Conservation (phyloP, 164 flowering plant genomes). For the Liriodendron chinense region DNA sequence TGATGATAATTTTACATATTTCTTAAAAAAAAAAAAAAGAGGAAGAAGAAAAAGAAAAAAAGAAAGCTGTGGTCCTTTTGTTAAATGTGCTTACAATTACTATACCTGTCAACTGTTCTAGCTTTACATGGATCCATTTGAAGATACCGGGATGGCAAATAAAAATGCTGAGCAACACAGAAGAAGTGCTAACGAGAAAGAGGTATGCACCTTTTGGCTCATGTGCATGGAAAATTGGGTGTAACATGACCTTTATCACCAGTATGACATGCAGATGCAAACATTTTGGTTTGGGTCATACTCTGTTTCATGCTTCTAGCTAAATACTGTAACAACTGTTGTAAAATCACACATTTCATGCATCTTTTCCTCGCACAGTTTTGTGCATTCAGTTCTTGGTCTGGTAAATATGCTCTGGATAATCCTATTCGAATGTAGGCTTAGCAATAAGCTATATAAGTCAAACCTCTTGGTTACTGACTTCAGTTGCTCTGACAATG, state of each 20-base stretch:
- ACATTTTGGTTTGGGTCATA: background rate
- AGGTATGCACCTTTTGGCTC: slow-evolving; percentile 38
- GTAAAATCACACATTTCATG: no score
- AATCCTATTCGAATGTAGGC: background rate
- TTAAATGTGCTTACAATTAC: background rate
- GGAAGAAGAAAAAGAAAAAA: background rate
- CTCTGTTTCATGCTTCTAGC: background rate
- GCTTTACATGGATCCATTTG: slow-evolving; percentile 89
- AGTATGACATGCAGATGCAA: background rate
- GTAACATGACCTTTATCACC: background rate
- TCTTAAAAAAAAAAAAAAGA: background rate
- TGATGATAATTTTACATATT: background rate
- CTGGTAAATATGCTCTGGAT: no score
- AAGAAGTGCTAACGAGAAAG: slow-evolving; percentile 88
- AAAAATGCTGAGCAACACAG: slow-evolving; percentile 77
- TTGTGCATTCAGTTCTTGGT: no score
- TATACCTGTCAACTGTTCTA: slow-evolving; percentile 20
- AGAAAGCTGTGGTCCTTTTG: background rate
- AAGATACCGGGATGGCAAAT: slow-evolving; percentile 61
- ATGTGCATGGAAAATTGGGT: background rate
- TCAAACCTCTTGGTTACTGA: background rate
- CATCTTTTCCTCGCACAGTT: no score
- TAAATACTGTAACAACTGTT: no score
- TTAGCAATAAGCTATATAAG: background rate
- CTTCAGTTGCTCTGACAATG: background rate